Conservation (phyloP, 164 flowering plant genomes). For the Macadamia tetraphylla region DNA sequence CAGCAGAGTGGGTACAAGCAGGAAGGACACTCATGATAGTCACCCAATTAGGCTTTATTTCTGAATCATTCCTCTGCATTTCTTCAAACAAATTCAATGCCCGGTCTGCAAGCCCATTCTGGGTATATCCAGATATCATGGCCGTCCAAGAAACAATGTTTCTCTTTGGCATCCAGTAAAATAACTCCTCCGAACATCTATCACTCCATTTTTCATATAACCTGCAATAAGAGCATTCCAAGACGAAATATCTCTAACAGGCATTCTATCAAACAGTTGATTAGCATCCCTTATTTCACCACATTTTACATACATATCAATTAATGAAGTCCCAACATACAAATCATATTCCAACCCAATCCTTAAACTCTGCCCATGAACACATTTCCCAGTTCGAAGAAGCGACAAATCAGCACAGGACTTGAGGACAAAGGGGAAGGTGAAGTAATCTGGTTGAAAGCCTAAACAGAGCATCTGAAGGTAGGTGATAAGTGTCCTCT, state of each 20-base stretch:
- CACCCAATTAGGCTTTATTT: not conserved
- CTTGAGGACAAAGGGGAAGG: conserved; percentile 49
- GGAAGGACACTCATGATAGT: not conserved
- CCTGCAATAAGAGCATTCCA: not conserved
- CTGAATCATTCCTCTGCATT: conserved; percentile 13
- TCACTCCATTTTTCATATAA: conserved; percentile 34
- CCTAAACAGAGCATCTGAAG: conserved; percentile 21
- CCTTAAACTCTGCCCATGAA: conserved; percentile 33
- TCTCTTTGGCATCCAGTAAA: conserved; percentile 15
- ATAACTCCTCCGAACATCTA: conserved; percentile 21
- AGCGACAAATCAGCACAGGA: conserved; percentile 21
- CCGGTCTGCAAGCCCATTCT: conserved; percentile 34
- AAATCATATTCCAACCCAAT: conserved; percentile 32
- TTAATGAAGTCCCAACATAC: conserved; percentile 44
- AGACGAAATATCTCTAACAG: conserved; percentile 8
- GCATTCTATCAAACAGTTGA: not conserved
- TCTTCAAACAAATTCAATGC: conserved; percentile 36
- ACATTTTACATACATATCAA: conserved; percentile 13
- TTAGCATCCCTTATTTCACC: not conserved
- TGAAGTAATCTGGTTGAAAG: conserved; percentile 32
- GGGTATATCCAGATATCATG: conserved; percentile 11
- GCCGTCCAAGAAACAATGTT: not conserved
- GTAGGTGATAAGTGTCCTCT: conserved; percentile 12
- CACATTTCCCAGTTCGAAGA: conserved; percentile 25
- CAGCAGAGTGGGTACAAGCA: conserved; percentile 17